phyloP scores from a whole-genome alignment of 306 rosid species.

The Dalbergia oliveri region DNA sequence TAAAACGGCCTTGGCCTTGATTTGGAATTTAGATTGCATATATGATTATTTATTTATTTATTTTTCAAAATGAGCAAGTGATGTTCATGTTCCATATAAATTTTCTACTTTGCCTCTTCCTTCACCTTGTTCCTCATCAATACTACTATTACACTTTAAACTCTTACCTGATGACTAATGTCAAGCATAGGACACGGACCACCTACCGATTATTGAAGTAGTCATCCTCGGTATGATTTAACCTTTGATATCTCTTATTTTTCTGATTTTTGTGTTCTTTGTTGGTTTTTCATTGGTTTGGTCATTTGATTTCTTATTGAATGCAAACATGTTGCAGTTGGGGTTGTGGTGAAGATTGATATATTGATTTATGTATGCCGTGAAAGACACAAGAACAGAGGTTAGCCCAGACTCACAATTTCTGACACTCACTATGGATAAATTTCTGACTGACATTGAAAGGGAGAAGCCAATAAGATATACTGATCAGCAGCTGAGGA shows the following conservation, averaged over 20 bases:
- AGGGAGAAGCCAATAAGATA: too few relatives aligned
- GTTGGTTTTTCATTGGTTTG: too few relatives aligned
- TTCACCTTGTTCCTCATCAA: constrained; percentile 25
- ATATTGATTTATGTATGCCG: too few relatives aligned
- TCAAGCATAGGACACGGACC: background rate
- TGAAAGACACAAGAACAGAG: too few relatives aligned
- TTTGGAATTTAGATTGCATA: background rate
- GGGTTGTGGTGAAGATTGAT: too few relatives aligned
- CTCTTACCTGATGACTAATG: constrained; percentile 39
- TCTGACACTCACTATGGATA: too few relatives aligned
- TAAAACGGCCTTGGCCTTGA: background rate
- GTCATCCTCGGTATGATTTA: background rate
- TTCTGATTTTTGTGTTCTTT: too few relatives aligned
- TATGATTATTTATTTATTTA: background rate
- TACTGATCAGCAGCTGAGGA: too few relatives aligned
- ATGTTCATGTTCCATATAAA: background rate
- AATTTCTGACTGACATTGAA: too few relatives aligned
- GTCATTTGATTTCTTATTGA: too few relatives aligned
- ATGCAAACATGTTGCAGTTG: too few relatives aligned
- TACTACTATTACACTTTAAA: background rate
- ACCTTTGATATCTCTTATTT: background rate
- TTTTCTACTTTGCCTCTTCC: background rate
- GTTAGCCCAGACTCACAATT: too few relatives aligned
- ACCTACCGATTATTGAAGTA: background rate
- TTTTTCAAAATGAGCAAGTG: background rate